Evolutionary conservation across 1,139 yeast species (phyloP).

Genomic region (Lodderomyces beijingensis): DNA sequence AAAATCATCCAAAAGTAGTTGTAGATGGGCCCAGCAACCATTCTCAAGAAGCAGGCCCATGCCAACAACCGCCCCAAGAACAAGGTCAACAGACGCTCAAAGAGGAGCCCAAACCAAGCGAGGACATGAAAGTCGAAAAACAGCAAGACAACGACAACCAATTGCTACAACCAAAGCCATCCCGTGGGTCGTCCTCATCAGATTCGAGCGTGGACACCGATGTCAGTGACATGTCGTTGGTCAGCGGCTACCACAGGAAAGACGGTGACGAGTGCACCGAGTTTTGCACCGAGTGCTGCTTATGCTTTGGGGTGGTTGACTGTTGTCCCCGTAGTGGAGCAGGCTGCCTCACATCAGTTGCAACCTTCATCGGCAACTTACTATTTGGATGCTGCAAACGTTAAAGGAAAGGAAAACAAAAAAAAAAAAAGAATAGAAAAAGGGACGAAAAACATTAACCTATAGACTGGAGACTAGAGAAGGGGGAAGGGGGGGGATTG

Average conservation of each 20-base stretch:
- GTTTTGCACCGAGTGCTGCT: slow-evolving; percentile 35
- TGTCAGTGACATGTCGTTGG: slow-evolving; percentile 9
- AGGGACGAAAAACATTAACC: not conserved
- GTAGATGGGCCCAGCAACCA: no score
- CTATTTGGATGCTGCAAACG: slow-evolving; percentile 35
- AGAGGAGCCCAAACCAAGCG: not conserved
- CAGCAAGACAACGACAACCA: not conserved
- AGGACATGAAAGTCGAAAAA: not conserved
- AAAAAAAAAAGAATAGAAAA: not conserved
- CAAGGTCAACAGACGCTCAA: not conserved
- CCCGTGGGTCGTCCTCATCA: slow-evolving; percentile 2
- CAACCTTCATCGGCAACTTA: slow-evolving; percentile 37
- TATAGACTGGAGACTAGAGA: no score
- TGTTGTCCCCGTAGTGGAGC: slow-evolving; percentile 43
- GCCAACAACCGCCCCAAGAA: no score
- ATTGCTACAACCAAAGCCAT: not conserved
- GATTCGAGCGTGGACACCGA: slow-evolving; percentile 4
- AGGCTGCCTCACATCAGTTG: slow-evolving; percentile 35
- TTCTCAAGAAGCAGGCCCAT: no score
- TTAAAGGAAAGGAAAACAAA: slow-evolving; percentile 8
- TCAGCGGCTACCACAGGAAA: slow-evolving; percentile 33
- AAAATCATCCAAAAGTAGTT: no score
- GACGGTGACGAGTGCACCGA: slow-evolving; percentile 41
- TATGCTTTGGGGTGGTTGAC: slow-evolving; percentile 42
- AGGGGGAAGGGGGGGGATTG: no score